Evolutionary conservation across 106 monocot genomes (phyloP), one percentile per base, ranked within the genome.

Genomic region (Iris macrosiphon): DNA sequence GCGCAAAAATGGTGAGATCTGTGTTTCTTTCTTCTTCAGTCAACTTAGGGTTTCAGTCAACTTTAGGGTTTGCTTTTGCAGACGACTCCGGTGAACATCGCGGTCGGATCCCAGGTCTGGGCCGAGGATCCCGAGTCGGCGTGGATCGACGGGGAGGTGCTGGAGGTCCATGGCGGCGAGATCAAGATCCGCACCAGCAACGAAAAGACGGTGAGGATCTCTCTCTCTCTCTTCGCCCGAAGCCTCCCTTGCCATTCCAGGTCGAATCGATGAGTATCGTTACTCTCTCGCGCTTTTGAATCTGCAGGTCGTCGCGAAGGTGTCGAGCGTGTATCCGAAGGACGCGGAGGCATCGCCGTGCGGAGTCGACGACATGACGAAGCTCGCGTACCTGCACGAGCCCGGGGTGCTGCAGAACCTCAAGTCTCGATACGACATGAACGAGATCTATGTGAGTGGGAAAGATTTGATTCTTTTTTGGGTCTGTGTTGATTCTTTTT

Each of bases 111-210:
- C 48, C 79, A 73, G 21, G 82, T 92, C 23, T 92, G 92, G 92
- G 79, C 71, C 8, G 85, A 72, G 60, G 86, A 92, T 65, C 76
- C 92, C 14, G 82, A 66, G 15, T 79, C 46, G 61, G 72, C 86
- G 54, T 92, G 92, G 92, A 73, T 86, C 40, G 92, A 86, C 66
- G 92, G 92, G 33, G 73, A 79, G 59, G 82, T 86, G 11, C 14
- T 65, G 34, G 64, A 70, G 57, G 59, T 86, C 53, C 67, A 65
- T 23, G 82, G 71, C 15, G 72, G 79, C 33, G 70, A 76, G 15
- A 41, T 82, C 27, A 85, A 67, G 47, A 53, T 92, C 57, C 61
- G 31, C 45, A 70, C 57, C 38, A 53, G 70, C 22, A 68, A 66
- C 39, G 82, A 76, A 32, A 82, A 79, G 61, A 70, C 69, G 58